Conservation (phyloP, 2,329 filamentous ascomycete species). For the Colletotrichum lindemuthianum region DNA sequence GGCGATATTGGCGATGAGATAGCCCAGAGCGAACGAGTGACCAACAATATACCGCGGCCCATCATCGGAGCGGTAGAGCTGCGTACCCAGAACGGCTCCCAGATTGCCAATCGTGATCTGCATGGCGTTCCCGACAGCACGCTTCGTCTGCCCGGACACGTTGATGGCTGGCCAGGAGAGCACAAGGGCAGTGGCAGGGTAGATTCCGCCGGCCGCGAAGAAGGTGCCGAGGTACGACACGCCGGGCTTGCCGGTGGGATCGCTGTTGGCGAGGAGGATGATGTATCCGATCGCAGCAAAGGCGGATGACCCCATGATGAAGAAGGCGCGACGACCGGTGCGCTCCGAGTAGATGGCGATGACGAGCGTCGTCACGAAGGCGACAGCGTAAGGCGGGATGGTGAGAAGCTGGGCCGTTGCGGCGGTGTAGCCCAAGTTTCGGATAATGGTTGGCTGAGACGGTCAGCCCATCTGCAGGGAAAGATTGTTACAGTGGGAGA, state of each 20-base stretch:
- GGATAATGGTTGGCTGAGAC: constrained; percentile 61
- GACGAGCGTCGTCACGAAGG: constrained; percentile 66
- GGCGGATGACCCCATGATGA: constrained; percentile 67
- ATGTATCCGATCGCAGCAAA: constrained; percentile 72
- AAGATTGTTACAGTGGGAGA: rapidly evolving
- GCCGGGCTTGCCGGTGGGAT: constrained; percentile 59
- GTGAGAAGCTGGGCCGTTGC: constrained; percentile 67
- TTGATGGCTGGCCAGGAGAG: constrained; percentile 79
- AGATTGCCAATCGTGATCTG: constrained; percentile 78
- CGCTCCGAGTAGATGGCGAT: constrained; percentile 71
- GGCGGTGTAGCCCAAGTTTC: constrained; percentile 62
- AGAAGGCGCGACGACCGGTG: constrained; percentile 66
- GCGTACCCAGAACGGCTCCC: constrained; percentile 75
- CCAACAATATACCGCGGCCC: constrained; percentile 73
- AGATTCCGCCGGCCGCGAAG: constrained; percentile 74
- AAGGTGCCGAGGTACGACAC: constrained; percentile 70
- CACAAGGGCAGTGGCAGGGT: constrained; percentile 70
- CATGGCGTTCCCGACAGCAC: constrained; percentile 74
- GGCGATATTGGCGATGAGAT: constrained; percentile 67
- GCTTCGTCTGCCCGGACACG: constrained; percentile 75
- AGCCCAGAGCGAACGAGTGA: constrained; percentile 73
- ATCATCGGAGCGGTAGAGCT: constrained; percentile 71
- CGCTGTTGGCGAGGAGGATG: constrained; percentile 63
- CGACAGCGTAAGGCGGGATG: constrained; percentile 72
- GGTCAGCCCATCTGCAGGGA: background rate